A percentile compares a stretch with the other conserved stretches of the same genome.
phyloP scores from a whole-genome alignment of 139 green algal genomes.

The Astrephomene gubernaculifera region DNA sequence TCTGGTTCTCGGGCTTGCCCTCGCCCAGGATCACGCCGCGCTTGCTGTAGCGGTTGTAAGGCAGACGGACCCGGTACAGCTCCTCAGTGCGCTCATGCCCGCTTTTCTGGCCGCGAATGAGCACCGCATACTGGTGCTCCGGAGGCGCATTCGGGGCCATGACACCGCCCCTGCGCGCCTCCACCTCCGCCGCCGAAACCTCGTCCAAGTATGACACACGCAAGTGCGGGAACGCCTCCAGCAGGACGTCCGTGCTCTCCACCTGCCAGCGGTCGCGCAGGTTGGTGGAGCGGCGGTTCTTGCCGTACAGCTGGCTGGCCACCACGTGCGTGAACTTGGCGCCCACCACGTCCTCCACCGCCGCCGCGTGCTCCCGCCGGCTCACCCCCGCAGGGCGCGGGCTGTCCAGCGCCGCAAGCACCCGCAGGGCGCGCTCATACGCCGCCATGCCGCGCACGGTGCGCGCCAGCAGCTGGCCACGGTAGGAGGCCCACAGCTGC shows the following conservation, averaged over 20 bases:
- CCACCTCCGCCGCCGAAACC: neutral
- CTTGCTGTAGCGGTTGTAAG: conserved; percentile 55
- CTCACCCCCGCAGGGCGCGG: neutral
- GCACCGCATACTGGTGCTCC: conserved; percentile 17
- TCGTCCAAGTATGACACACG: conserved; percentile 36
- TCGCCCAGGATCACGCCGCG: conserved; percentile 73
- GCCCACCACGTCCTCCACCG: conserved; percentile 64
- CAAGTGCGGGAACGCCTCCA: conserved; percentile 34
- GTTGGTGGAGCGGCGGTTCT: conserved; percentile 14
- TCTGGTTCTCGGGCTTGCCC: conserved; percentile 91
- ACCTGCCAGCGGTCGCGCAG: conserved; percentile 37
- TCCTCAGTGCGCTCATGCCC: conserved; percentile 22
- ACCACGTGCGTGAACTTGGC: conserved; percentile 86
- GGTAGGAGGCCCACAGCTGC: conserved; percentile 56
- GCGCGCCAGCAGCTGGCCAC: conserved; percentile 84
- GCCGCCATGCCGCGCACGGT: conserved; percentile 83
- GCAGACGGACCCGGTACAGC: conserved; percentile 70
- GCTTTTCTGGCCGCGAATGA: conserved; percentile 7
- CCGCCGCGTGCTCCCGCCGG: neutral
- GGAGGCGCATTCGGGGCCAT: neutral
- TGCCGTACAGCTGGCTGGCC: conserved; percentile 68
- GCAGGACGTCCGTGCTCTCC: conserved; percentile 43
- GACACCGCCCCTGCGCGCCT: neutral
- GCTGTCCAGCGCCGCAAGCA: conserved; percentile 34
- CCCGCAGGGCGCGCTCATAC: conserved; percentile 70